These are phyloP conservation scores for Excoecaria cochinchinensis DNA, from an alignment of 345 rosid species.

Conservation along the genomic window DNA sequence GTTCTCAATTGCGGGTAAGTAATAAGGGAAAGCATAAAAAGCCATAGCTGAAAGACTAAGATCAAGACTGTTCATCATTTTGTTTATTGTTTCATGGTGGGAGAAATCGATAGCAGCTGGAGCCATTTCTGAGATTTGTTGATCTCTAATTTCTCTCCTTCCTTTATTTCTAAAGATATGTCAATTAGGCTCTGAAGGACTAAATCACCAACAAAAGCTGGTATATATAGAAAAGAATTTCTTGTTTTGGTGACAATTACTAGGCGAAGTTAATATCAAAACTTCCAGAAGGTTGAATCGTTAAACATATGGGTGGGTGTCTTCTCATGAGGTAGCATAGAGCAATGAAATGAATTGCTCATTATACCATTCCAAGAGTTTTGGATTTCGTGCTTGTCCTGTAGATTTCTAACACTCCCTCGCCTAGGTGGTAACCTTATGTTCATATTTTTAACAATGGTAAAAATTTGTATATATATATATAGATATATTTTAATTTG, in stretches of 20 bases:
- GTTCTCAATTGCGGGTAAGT: constrained; percentile 22
- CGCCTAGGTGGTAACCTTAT: constrained; percentile 4
- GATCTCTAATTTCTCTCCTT: constrained; percentile 5
- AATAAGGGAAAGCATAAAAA: constrained; percentile 21
- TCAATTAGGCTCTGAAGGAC: constrained; percentile 43
- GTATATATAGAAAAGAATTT: neutral
- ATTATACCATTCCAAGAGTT: neutral
- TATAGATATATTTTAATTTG: too few species aligned
- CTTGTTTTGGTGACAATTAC: constrained; percentile 1
- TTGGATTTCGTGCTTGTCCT: constrained; percentile 8
- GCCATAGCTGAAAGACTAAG: constrained; percentile 34
- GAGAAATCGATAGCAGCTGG: constrained; percentile 15
- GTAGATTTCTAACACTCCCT: constrained; percentile 11
- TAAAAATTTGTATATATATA: neutral
- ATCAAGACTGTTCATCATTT: constrained; percentile 24
- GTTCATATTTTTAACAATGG: neutral
- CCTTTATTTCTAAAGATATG: constrained; percentile 11
- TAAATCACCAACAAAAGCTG: constrained; percentile 12
- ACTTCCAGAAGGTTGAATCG: too few species aligned
- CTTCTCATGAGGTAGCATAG: constrained; percentile 18
- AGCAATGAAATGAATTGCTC: constrained; percentile 14
- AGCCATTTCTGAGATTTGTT: constrained; percentile 22
- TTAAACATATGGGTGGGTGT: neutral
- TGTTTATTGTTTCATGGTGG: constrained; percentile 15
- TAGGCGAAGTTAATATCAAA: neutral